Conservation (phyloP, 164 flowering plant genomes). For the Vitis rotundifolia region DNA sequence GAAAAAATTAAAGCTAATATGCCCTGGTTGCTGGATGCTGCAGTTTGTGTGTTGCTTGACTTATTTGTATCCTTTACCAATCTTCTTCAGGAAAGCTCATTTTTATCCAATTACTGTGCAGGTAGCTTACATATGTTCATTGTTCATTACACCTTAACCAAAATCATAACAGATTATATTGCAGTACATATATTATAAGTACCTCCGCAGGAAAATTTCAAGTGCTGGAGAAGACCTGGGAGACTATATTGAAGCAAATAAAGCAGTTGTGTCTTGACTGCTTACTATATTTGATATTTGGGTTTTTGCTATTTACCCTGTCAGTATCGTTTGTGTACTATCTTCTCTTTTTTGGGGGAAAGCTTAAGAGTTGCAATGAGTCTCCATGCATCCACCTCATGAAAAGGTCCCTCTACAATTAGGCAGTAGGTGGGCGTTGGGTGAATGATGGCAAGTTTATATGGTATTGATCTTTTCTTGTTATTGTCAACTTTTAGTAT, state of each 20-base stretch:
- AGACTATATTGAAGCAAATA: slow-evolving; percentile 32
- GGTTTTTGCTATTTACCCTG: not conserved
- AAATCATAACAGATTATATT: slow-evolving; percentile 51
- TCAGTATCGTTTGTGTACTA: not conserved
- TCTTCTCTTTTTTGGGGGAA: too few species aligned
- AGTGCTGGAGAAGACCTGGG: slow-evolving; percentile 12
- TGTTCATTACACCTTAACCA: slow-evolving; percentile 25
- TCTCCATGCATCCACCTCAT: too few species aligned
- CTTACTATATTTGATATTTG: not conserved
- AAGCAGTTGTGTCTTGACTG: slow-evolving; percentile 20
- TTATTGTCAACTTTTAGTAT: too few species aligned
- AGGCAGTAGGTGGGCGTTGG: too few species aligned
- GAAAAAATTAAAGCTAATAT: slow-evolving; percentile 62
- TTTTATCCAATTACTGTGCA: not conserved
- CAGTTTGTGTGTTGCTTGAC: slow-evolving; percentile 75
- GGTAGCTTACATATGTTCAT: not conserved
- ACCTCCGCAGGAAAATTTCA: slow-evolving; percentile 18
- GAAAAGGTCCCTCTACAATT: too few species aligned
- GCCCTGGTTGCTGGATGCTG: slow-evolving; percentile 94
- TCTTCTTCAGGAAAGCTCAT: not conserved
- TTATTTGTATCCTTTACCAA: slow-evolving; percentile 69
- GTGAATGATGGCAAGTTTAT: too few species aligned
- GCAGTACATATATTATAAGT: slow-evolving; percentile 72
- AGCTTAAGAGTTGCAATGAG: too few species aligned
- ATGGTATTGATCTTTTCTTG: too few species aligned